These are phyloP conservation scores for Penicillium flavigenum DNA, from an alignment of 495 filamentous ascomycete genomes.

Conservation along the genomic window DNA sequence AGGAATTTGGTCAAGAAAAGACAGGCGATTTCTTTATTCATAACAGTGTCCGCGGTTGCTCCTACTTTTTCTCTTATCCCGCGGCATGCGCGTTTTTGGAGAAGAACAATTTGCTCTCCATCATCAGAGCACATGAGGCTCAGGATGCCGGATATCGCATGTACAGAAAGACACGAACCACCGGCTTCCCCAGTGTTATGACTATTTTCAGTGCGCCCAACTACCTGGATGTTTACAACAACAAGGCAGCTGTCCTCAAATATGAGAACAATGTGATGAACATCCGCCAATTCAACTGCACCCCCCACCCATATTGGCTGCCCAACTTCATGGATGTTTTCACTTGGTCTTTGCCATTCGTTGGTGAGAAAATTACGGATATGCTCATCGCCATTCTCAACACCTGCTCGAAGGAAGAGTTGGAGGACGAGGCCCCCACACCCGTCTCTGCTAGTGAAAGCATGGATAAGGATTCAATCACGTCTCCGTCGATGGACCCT, in stretches of 20 bases:
- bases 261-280: slow-evolving; percentile 99
- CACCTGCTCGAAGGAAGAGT: slow-evolving; percentile 96
- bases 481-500: slow-evolving; percentile 69
- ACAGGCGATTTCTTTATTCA: slow-evolving; percentile 95
- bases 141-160: slow-evolving; percentile 98
- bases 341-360: slow-evolving; percentile 98
- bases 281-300: slow-evolving; percentile 99
- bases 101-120: slow-evolving; percentile 96
- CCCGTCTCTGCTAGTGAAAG: slow-evolving; percentile 58
- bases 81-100: slow-evolving; percentile 97
- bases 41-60: slow-evolving; percentile 97
- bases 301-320: slow-evolving; percentile 97
- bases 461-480: slow-evolving; percentile 38
- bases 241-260: slow-evolving; percentile 97
- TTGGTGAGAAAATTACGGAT: slow-evolving; percentile 98
- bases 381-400: slow-evolving; percentile 99
- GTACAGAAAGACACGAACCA: slow-evolving; percentile 97
- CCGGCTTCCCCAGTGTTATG: slow-evolving; percentile 98
- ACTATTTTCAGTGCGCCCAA: slow-evolving; percentile 99
- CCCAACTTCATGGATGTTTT: slow-evolving; percentile 99
- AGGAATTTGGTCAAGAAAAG: slow-evolving; percentile 98
- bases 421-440: slow-evolving; percentile 75
- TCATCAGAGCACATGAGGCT: slow-evolving; percentile 98
- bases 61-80: slow-evolving; percentile 98
- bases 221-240: slow-evolving; percentile 99